Base-by-base conservation (phyloP, 2,329 filamentous ascomycete genomes). In the Dothideomycetidae sp. region DNA sequence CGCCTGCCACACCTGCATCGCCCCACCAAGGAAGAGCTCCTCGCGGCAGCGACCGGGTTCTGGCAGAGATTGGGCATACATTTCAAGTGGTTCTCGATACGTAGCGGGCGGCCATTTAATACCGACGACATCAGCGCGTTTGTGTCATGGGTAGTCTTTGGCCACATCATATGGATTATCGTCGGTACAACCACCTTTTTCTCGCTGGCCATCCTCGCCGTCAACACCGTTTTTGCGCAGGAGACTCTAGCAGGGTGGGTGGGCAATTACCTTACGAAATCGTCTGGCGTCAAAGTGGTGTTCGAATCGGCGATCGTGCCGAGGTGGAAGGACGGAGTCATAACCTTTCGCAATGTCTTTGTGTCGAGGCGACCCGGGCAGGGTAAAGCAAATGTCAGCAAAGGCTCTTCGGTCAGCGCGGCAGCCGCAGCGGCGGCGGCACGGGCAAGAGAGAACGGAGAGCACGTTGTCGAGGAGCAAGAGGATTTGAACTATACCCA, bases 221-320 rank as follows among this genome's bases (percentile, higher is more conserved):
- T 96, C 52, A 98, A 98, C 57, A 96, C 88, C 0, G 85, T 96
- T 19, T 81, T 96, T 60, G 90, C 90, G 2, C 90, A 98, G 67
- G 90, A 98, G 73, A 93, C 83, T 3, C 66, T 98, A 18, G 90
- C 88, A 14, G 74, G 81, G 50, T 93, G 84, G 81, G 73, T 96
- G 33, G 90, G 90, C 11, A 92, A 94, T 57, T 94, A 96, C 58
- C 66, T 98, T 16, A 98, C 90, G 2, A 77, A 88, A 53, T 93
- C 86, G 12, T 90, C 86, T 5, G 90, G 90, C 4, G 68, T 96
- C 33, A 90, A 85, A 28, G 82, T 98, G 19, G 79, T 98, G 37
- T 98, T 98, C 55, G 90, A 98, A 60, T 94, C 84, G 28, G 90
- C 90, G 14, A 93, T 98, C 50, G 90, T 98, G 13, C 90, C 90